Conservation (phyloP, 495 filamentous ascomycete species). For the Parathielavia hyrcaniae region DNA sequence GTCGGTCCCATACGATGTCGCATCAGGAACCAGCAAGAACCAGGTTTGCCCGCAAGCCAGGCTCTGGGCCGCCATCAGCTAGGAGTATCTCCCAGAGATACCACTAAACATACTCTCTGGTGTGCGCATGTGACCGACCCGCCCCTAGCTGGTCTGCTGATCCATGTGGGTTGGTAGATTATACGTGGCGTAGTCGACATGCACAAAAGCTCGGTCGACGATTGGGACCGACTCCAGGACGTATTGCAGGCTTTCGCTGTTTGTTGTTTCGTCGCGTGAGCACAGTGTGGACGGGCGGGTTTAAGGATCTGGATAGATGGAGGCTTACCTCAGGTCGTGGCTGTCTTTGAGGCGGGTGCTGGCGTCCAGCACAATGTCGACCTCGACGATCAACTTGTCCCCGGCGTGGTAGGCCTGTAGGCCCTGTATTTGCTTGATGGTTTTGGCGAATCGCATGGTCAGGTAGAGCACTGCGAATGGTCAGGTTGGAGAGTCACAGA, state of each 20-base stretch:
- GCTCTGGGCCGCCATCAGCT: no score
- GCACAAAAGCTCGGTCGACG: slow-evolving; percentile 63
- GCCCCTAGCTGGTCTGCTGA: slow-evolving; percentile 46
- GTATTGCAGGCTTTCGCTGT: slow-evolving; percentile 74
- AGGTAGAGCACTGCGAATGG: slow-evolving; percentile 61
- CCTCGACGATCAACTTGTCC: slow-evolving; percentile 78
- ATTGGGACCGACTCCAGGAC: slow-evolving; percentile 81
- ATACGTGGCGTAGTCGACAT: slow-evolving; percentile 73
- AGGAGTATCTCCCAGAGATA: no score
- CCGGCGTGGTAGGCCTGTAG: slow-evolving; percentile 84
- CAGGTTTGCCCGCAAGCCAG: no score
- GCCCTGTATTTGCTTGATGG: slow-evolving; percentile 81
- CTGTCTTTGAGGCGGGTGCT: slow-evolving; percentile 71
- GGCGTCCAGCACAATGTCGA: slow-evolving; percentile 72
- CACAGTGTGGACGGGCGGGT: not conserved
- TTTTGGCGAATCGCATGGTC: slow-evolving; percentile 88
- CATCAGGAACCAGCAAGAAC: no score
- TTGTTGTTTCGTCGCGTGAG: not conserved
- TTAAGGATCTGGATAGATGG: not conserved
- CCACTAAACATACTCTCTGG: no score
- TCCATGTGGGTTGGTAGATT: slow-evolving; percentile 85
- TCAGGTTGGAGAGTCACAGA: slow-evolving; percentile 6
- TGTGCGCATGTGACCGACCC: not conserved
- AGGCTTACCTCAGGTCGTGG: slow-evolving; percentile 64
- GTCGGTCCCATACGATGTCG: no score